Percentiles rank a stretch among this genome's conserved stretches.
phyloP scores from a whole-genome alignment of 2,329 filamentous ascomycete genomes.

The Xylaria sp. region DNA sequence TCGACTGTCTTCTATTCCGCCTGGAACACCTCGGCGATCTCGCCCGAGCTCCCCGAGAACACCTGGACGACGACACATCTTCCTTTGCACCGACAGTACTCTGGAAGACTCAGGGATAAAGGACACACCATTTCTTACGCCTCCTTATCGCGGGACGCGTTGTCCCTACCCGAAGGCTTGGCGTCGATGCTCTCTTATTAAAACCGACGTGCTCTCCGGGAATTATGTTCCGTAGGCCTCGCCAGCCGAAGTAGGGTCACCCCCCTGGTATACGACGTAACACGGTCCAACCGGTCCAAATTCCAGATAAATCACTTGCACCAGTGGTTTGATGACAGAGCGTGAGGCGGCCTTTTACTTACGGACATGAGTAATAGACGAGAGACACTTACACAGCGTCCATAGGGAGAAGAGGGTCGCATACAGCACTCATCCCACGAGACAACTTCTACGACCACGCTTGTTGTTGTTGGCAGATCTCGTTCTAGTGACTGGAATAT shows the following conservation, averaged over 20 bases:
- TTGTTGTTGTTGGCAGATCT: neutral
- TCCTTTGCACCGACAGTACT: slow-evolving; percentile 6
- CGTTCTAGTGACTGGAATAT: neutral
- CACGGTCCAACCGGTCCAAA: slow-evolving; percentile 17
- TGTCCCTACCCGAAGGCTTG: slow-evolving; percentile 6
- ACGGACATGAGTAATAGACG: slow-evolving; percentile 8
- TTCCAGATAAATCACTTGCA: slow-evolving; percentile 4
- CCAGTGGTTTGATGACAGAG: slow-evolving; percentile 8
- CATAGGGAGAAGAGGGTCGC: slow-evolving; percentile 1
- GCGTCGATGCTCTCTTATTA: slow-evolving; percentile 9
- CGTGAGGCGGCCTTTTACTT: slow-evolving; percentile 3
- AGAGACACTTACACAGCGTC: slow-evolving; percentile 15
- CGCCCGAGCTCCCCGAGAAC: slow-evolving; percentile 8
- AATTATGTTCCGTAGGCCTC: slow-evolving; percentile 30
- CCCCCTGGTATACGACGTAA: slow-evolving; percentile 13
- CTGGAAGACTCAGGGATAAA: neutral
- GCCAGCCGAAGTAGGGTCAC: slow-evolving; percentile 22
- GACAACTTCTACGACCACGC: slow-evolving; percentile 6
- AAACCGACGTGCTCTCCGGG: neutral
- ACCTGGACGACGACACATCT: slow-evolving; percentile 18
- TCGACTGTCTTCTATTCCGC: neutral
- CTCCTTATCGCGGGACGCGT: neutral
- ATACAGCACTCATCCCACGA: neutral
- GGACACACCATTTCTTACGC: neutral
- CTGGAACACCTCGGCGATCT: slow-evolving; percentile 22